A percentile compares a stretch with the other conserved stretches of the same genome.
Conservation (phyloP, 179 eudicot genomes). For the Spinacia oleracea region DNA sequence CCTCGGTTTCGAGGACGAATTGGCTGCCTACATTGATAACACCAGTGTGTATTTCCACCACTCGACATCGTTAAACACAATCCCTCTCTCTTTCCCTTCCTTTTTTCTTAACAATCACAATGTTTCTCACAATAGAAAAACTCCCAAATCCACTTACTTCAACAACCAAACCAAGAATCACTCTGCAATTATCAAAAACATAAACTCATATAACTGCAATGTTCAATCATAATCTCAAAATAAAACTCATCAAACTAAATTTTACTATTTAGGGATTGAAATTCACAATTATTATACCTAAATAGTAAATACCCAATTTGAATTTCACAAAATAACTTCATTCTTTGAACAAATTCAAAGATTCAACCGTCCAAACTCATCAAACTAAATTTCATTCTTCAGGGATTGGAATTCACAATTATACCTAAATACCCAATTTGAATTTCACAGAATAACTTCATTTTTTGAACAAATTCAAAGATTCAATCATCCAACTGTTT, state of each 20-base stretch:
- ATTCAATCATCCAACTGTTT: neutral
- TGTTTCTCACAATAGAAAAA: too few species aligned
- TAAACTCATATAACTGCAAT: neutral
- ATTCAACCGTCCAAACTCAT: neutral
- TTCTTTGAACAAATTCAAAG: neutral
- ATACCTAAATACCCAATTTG: constrained; percentile 6
- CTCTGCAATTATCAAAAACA: constrained; percentile 32
- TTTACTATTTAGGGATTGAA: too few species aligned
- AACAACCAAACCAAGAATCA: constrained; percentile 16
- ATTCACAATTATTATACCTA: neutral
- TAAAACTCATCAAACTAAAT: too few species aligned
- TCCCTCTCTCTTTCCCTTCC: too few species aligned
- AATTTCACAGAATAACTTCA: neutral
- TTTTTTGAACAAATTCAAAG: neutral
- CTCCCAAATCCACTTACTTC: constrained; percentile 8
- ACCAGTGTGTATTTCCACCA: constrained; percentile 77
- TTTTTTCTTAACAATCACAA: too few species aligned
- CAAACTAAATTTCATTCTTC: too few species aligned
- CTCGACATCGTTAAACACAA: constrained; percentile 50
- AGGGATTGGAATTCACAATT: too few species aligned
- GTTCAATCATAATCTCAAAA: neutral
- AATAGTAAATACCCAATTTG: constrained; percentile 19
- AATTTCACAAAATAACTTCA: neutral
- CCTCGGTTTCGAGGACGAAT: constrained; percentile 53
- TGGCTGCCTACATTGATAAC: constrained; percentile 72